phyloP scores from a whole-genome alignment of 495 filamentous ascomycete species.

The Hapsidospora chrysogenum region DNA sequence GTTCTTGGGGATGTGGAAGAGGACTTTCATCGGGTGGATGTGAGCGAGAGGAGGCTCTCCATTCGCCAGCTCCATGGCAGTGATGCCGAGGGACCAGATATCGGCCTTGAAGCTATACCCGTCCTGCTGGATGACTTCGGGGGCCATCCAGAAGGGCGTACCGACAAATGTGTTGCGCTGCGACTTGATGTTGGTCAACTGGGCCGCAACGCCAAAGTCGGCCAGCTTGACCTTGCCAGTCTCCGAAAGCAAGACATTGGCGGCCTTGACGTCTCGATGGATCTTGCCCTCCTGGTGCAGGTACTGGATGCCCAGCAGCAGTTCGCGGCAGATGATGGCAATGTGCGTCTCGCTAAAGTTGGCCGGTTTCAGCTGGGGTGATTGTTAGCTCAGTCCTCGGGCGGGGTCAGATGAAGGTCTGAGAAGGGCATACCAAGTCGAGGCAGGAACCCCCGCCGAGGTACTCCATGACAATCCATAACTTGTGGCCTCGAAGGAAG shows the following conservation, averaged over 20 bases:
- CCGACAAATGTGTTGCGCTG: slow-evolving; percentile 98
- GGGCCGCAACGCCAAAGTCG: slow-evolving; percentile 94
- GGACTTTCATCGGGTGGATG: slow-evolving; percentile 93
- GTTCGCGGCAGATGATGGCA: slow-evolving; percentile 83
- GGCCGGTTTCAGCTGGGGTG: slow-evolving; percentile 73
- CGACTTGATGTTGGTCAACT: slow-evolving; percentile 93
- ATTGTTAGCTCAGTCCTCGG: slow-evolving; percentile 2
- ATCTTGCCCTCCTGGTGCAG: slow-evolving; percentile 91
- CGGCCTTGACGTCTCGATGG: slow-evolving; percentile 93
- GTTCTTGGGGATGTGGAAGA: slow-evolving; percentile 94
- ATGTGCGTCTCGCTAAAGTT: slow-evolving; percentile 80
- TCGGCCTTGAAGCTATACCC: slow-evolving; percentile 97
- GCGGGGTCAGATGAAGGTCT: not conserved
- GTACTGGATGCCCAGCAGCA: slow-evolving; percentile 82
- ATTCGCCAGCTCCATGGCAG: slow-evolving; percentile 81
- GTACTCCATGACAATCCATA: slow-evolving; percentile 99
- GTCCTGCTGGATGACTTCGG: slow-evolving; percentile 92
- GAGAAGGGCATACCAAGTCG: slow-evolving; percentile 47
- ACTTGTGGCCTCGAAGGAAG: slow-evolving; percentile 81
- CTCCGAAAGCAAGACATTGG: slow-evolving; percentile 75
- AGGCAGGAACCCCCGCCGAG: slow-evolving; percentile 85
- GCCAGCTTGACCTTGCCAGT: slow-evolving; percentile 91
- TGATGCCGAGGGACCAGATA: slow-evolving; percentile 95
- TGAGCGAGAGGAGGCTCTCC: slow-evolving; percentile 86
- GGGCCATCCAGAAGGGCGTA: slow-evolving; percentile 99